These are phyloP conservation scores for Diaporthe humulicola DNA, from an alignment of 2,329 filamentous ascomycete genomes.

Conservation along the genomic window DNA sequence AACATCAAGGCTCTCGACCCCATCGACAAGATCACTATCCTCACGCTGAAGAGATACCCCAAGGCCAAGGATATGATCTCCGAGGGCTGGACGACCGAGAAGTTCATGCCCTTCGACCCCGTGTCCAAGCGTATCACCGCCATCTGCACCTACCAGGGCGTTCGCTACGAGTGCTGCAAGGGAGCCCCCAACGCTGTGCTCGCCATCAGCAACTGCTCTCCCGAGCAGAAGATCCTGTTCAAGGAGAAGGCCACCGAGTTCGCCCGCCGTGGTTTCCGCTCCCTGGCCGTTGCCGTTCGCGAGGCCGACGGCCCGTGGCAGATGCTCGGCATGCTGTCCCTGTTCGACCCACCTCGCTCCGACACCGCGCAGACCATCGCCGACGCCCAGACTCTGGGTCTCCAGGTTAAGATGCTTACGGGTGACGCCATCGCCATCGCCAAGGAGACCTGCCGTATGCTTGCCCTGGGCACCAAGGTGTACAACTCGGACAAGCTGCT, in stretches of 20 bases:
- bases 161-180: constrained; percentile 81
- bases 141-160: constrained; percentile 76
- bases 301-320: constrained; percentile 64
- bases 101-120: constrained; percentile 83
- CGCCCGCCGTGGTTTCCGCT: constrained; percentile 84
- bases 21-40: constrained; percentile 84
- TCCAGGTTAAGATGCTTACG: constrained; percentile 85
- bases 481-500: constrained; percentile 85
- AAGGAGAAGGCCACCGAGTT: constrained; percentile 81
- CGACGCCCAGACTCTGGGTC: constrained; percentile 67
- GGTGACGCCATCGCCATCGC: constrained; percentile 85
- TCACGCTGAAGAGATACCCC: constrained; percentile 82
- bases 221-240: constrained; percentile 76
- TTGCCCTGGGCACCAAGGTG: constrained; percentile 82
- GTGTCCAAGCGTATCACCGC: constrained; percentile 85
- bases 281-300: constrained; percentile 78
- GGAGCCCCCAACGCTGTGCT: constrained; percentile 83
- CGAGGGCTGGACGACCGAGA: constrained; percentile 81
- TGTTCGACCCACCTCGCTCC: constrained; percentile 85
- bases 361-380: constrained; percentile 84
- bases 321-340: constrained; percentile 81
- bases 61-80: constrained; percentile 82
- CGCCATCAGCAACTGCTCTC: constrained; percentile 75
- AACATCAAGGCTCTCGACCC: constrained; percentile 84
- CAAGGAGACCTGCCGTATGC: constrained; percentile 87